Percentiles rank a stretch among this genome's conserved stretches.
Conservation (phyloP, 495 filamentous ascomycete species). For the Pseudoneurospora amorphoporcata region DNA sequence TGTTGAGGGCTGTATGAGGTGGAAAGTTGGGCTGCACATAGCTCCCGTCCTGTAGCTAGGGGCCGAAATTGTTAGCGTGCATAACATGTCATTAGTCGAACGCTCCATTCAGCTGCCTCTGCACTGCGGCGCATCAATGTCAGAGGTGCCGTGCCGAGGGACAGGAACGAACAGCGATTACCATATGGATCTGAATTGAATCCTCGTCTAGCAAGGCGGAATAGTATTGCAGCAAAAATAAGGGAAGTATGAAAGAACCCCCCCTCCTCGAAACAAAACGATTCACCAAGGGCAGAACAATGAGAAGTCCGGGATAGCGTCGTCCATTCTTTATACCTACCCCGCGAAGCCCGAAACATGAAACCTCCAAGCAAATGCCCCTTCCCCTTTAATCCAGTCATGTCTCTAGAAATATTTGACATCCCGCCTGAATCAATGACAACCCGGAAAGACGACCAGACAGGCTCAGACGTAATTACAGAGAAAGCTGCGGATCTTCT, state of each 20-base stretch:
- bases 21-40: too few relatives aligned
- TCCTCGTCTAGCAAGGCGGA: not conserved
- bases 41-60: too few relatives aligned
- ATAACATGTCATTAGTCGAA: not conserved
- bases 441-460: too few relatives aligned
- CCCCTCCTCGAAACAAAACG: not conserved
- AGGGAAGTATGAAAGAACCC: not conserved
- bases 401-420: too few relatives aligned
- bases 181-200: not conserved
- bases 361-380: not conserved
- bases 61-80: not conserved
- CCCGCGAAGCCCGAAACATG: not conserved
- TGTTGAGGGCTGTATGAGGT: not conserved
- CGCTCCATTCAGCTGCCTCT: not conserved
- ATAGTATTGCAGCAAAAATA: not conserved
- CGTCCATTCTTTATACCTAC: not conserved
- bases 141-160: not conserved
- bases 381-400: not conserved
- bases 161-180: not conserved
- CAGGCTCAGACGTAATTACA: too few relatives aligned
- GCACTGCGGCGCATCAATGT: not conserved
- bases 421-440: too few relatives aligned
- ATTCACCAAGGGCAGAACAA: not conserved
- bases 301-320: not conserved
- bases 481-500: not conserved